phyloP scores from a whole-genome alignment of 306 rosid genomes.

The Neltuma alba region DNA sequence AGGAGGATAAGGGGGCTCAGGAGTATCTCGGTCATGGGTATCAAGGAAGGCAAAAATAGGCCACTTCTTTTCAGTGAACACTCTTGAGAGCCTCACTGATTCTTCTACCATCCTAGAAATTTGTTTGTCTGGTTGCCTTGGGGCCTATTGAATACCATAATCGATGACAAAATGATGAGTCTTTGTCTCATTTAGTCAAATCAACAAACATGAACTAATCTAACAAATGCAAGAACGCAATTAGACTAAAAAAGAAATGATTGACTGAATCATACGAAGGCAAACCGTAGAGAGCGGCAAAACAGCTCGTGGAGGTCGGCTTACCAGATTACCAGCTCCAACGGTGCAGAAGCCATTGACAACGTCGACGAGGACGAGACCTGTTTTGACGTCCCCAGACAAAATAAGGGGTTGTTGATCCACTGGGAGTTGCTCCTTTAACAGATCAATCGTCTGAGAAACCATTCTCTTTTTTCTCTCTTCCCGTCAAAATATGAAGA shows the following conservation, averaged over 20 bases:
- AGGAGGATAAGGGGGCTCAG: slow-evolving; percentile 88
- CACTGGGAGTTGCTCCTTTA: slow-evolving; percentile 70
- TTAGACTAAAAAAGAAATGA: neutral
- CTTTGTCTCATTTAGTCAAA: neutral
- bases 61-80: slow-evolving; percentile 74
- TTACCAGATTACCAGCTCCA: slow-evolving; percentile 86
- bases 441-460: slow-evolving; percentile 49
- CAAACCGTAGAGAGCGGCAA: no score
- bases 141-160: slow-evolving; percentile 63
- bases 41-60: slow-evolving; percentile 82
- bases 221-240: neutral
- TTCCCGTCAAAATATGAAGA: neutral
- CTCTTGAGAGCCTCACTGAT: slow-evolving; percentile 57
- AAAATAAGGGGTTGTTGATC: slow-evolving; percentile 58
- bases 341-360: slow-evolving; percentile 93
- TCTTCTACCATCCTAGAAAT: slow-evolving; percentile 76
- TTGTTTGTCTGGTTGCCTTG: slow-evolving; percentile 55
- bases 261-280: neutral
- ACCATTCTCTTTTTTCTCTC: slow-evolving; percentile 39
- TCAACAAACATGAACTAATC: neutral
- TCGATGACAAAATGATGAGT: slow-evolving; percentile 1
- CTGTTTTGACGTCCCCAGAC: slow-evolving; percentile 55
- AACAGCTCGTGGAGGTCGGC: neutral
- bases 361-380: slow-evolving; percentile 83
- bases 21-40: slow-evolving; percentile 74